Evolutionary conservation across 2,329 filamentous ascomycete genomes (phyloP), one percentile per base, ranked within the genome.

Genomic region (Whalleya microplaca): DNA sequence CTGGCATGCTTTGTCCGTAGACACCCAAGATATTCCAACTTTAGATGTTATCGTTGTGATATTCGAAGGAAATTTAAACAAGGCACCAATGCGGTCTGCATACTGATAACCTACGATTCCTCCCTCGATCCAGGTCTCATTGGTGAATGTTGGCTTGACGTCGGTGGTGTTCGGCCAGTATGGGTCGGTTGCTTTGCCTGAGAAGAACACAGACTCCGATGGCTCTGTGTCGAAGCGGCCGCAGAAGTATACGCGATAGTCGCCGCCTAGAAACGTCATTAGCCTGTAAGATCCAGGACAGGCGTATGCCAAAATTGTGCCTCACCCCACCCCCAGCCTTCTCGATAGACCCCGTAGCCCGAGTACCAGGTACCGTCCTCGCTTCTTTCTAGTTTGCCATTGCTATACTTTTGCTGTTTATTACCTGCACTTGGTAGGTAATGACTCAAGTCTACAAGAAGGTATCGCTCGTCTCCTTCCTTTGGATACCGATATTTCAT

Each of bases 81-180:
- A 62, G 0, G 79, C 80, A 1, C 81, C 81, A 1, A 84, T 72
- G 9, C 81, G 78, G 56, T 83, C 73, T 40, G 81, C 75, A 58
- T 78, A 81, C 16, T 73, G 60, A 58, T 84, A 84, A 9, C 81
- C 81, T 45, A 80, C 75, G 8, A 73, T 71, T 0, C 74, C 68
- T 0, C 81, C 84, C 1, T 82, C 74, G 64, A 82, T 82, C 1
- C 77, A 82, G 12, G 83, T 78, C 0, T 78, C 80, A 2, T 84
- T 80, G 1, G 76, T 78, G 21, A 80, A 83, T 6, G 69, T 72
- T 0, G 82, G 67, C 44, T 63, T 64, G 14, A 67, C 63, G 43
- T 69, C 55, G 3, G 67, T 71, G 2, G 71, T 55, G 23, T 68
- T 72, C 14, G 70, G 69, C 68, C 69, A 69, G 2, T 73, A 70